Evolutionary conservation across 108 stramenopile genomes (phyloP), one percentile per base, ranked within the genome.

Genomic region (Skeletonema costatum): DNA sequence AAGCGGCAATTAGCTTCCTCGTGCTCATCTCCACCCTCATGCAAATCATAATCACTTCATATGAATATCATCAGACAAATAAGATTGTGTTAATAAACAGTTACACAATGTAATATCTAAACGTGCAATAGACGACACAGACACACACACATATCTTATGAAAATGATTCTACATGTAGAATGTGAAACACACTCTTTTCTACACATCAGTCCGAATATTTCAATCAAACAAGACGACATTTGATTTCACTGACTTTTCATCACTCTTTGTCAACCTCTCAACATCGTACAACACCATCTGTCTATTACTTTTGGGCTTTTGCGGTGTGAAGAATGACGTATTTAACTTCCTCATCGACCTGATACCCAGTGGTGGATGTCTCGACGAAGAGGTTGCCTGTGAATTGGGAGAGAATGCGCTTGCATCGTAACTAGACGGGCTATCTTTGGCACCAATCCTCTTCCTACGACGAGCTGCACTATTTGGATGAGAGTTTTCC

Each of bases 401-500:
- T 2, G 53, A n/a, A 56, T 56, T 56, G 19, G 53, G 53, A 56
- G 53, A 56, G 25, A 10, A 56, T 21, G 19, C 53, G n/a, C 25
- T 56, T 56, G 16, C 9, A 25, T 29, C 19, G 7, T 9, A 9
- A 56, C 53, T 25, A 56, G 25, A 25, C 53, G 53, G 53, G 25
- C 8, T 56, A 8, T 50, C 65, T 9, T 56, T 60, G 21, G 38
- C 30, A 30, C 19, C 46, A 60, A 44, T 68, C 5, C 51, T 39
- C 41, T 35, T 71, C 30, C 33, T 32, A 16, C 60, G 36, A 30
- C 60, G 60, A 32, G n/a, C 36, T 38, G n/a, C 36, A 21, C 68
- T 41, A 36, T 76, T 76, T n/a, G 76, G 76, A 32, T 69, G 48
- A 35, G 46, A 35, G 30, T 76, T 76, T 46, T 76, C 74, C 19